phyloP scores from a whole-genome alignment of 1,284 basidiomycete species.

The Leccinum fuscescens region DNA sequence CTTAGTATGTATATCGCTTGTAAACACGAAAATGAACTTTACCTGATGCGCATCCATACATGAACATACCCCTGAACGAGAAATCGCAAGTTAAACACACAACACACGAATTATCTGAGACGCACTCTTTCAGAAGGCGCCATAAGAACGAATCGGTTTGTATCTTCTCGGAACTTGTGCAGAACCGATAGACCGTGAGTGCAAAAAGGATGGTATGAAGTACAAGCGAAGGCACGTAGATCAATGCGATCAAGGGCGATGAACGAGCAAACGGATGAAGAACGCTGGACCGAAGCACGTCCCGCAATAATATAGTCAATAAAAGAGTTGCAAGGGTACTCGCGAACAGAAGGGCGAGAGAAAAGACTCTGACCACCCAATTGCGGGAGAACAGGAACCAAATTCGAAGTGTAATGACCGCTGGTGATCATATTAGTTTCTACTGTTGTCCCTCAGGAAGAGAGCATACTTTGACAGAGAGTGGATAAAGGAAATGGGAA shows the following conservation, averaged over 20 bases:
- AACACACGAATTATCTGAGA: background rate
- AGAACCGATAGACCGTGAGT: slow-evolving; percentile 12
- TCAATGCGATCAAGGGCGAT: slow-evolving; percentile 1
- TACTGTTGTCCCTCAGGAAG: background rate
- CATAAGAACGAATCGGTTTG: slow-evolving; percentile 11
- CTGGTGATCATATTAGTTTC: slow-evolving; percentile 2
- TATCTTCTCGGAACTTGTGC: slow-evolving; percentile 9
- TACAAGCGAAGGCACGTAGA: slow-evolving; percentile 12
- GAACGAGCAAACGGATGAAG: background rate
- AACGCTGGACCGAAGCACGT: background rate
- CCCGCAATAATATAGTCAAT: background rate
- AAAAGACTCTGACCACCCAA: slow-evolving; percentile 1
- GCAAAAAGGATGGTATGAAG: slow-evolving; percentile 9
- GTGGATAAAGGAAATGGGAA: slow-evolving; percentile 8
- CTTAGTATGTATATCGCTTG: background rate
- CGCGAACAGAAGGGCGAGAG: slow-evolving; percentile 4
- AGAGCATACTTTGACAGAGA: slow-evolving; percentile 12
- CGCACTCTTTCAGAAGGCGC: slow-evolving; percentile 17
- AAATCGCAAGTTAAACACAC: background rate
- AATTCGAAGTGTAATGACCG: slow-evolving; percentile 13
- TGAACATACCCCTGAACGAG: slow-evolving; percentile 15
- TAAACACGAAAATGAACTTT: background rate
- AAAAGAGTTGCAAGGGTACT: background rate
- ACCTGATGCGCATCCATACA: slow-evolving; percentile 13
- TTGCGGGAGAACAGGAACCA: slow-evolving; percentile 15